These are phyloP conservation scores for Knufia fluminis DNA, from an alignment of 2,329 filamentous ascomycete genomes.

Conservation along the genomic window DNA sequence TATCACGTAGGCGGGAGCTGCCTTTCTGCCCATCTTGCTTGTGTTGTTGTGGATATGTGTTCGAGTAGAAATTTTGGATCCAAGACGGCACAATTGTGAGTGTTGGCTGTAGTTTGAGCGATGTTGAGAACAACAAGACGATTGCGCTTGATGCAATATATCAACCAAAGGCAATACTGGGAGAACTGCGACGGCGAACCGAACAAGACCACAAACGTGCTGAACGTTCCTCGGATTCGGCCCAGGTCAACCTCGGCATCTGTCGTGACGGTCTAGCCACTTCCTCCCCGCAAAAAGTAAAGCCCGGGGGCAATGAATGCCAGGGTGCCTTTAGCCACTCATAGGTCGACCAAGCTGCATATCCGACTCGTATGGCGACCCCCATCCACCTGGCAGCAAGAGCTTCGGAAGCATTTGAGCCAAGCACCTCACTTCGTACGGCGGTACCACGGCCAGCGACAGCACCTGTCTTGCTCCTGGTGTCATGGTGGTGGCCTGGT, in stretches of 20 bases:
- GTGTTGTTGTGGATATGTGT: neutral
- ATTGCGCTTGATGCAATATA: neutral
- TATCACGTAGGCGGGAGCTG: conserved; percentile 67
- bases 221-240: neutral
- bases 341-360: neutral
- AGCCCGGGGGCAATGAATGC: neutral
- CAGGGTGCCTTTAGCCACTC: neutral
- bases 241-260: neutral
- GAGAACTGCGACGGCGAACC: neutral
- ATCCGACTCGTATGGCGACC: no score
- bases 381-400: no score
- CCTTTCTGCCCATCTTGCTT: conserved; percentile 43
- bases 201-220: conserved; percentile 1
- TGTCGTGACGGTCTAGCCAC: neutral
- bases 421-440: neutral
- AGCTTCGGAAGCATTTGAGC: neutral
- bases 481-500: no score
- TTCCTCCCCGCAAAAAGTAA: neutral
- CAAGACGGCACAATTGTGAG: no score
- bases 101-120: neutral
- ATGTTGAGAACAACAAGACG: neutral
- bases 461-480: no score
- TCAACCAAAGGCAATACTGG: neutral
- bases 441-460: no score
- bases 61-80: neutral